Evolutionary conservation across 2,329 filamentous ascomycete species (phyloP).

Genomic region (Fusarium buxicola): DNA sequence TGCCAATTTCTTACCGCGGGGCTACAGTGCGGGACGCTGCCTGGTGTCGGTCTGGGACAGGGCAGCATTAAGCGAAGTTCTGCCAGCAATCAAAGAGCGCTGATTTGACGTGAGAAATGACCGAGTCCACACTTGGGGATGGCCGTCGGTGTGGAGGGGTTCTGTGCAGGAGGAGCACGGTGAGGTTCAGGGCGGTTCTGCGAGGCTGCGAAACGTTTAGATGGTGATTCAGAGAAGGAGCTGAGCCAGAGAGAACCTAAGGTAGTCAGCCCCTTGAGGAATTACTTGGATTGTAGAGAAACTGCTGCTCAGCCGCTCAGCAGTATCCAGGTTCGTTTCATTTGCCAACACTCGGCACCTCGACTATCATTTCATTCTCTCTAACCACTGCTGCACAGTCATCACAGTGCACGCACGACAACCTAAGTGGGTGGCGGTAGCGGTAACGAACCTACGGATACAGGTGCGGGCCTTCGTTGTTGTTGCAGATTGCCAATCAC

Average conservation of each 20-base stretch:
- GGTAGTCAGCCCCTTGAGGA: no score
- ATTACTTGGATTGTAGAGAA: no score
- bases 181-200: constrained; percentile 5
- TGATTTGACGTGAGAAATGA: constrained; percentile 9
- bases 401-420: constrained; percentile 15
- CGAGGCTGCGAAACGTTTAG: constrained; percentile 5
- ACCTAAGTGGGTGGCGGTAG: constrained; percentile 42
- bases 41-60: neutral
- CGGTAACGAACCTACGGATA: constrained; percentile 6
- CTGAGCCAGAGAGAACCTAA: neutral
- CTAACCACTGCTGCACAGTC: constrained; percentile 20
- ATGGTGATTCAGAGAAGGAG: constrained; percentile 17
- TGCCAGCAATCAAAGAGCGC: constrained; percentile 1
- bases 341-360: no score
- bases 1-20: constrained; percentile 33
- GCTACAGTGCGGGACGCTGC: constrained; percentile 25
- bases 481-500: constrained; percentile 19
- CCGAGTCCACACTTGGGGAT: neutral
- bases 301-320: no score
- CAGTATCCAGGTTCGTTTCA: no score
- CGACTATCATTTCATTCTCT: neutral
- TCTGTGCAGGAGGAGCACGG: constrained; percentile 12
- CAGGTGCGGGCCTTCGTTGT: constrained; percentile 16
- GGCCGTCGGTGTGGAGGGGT: constrained; percentile 28
- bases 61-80: constrained; percentile 34